These are phyloP conservation scores for Glutinoglossum americanum DNA, from an alignment of 495 filamentous ascomycete genomes.

Conservation along the genomic window DNA sequence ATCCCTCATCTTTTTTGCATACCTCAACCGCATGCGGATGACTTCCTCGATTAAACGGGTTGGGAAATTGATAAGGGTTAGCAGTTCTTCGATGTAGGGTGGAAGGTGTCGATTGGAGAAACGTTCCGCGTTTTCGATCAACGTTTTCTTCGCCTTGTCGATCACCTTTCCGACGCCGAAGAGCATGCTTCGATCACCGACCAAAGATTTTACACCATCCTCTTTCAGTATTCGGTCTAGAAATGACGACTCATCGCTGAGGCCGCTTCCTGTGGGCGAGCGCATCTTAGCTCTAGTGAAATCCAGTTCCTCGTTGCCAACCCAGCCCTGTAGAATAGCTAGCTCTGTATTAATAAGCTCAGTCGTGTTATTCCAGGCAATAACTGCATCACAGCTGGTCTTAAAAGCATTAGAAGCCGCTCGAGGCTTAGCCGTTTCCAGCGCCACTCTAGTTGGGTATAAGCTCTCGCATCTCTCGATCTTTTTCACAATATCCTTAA, in stretches of 20 bases:
- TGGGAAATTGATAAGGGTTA: slow-evolving; percentile 91
- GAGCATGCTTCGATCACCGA: slow-evolving; percentile 75
- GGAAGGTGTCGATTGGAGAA: slow-evolving; percentile 85
- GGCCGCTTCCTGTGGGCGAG: slow-evolving; percentile 24
- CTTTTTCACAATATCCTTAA: slow-evolving; percentile 67
- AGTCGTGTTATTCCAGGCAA: slow-evolving; percentile 96
- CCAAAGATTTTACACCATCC: slow-evolving; percentile 77
- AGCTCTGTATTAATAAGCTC: slow-evolving; percentile 90
- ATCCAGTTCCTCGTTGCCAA: slow-evolving; percentile 86
- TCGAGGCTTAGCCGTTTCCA: slow-evolving; percentile 48
- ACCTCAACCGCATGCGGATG: slow-evolving; percentile 77
- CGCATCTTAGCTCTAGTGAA: slow-evolving; percentile 41
- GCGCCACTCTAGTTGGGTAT: slow-evolving; percentile 55
- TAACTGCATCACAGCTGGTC: slow-evolving; percentile 65
- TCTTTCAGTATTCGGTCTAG: slow-evolving; percentile 96
- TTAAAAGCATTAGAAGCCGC: slow-evolving; percentile 51
- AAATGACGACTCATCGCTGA: slow-evolving; percentile 78
- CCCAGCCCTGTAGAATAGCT: slow-evolving; percentile 78
- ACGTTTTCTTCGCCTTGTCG: slow-evolving; percentile 73
- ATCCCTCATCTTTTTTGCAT: slow-evolving; percentile 87
- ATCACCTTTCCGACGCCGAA: slow-evolving; percentile 62
- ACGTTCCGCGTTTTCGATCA: slow-evolving; percentile 66
- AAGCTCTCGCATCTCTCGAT: slow-evolving; percentile 71
- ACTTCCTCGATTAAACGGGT: slow-evolving; percentile 91
- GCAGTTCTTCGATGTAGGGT: slow-evolving; percentile 88